These are phyloP conservation scores for Linnemannia hyalina DNA, from an alignment of 192 early-diverging fungal genomes.

Conservation along the genomic window DNA sequence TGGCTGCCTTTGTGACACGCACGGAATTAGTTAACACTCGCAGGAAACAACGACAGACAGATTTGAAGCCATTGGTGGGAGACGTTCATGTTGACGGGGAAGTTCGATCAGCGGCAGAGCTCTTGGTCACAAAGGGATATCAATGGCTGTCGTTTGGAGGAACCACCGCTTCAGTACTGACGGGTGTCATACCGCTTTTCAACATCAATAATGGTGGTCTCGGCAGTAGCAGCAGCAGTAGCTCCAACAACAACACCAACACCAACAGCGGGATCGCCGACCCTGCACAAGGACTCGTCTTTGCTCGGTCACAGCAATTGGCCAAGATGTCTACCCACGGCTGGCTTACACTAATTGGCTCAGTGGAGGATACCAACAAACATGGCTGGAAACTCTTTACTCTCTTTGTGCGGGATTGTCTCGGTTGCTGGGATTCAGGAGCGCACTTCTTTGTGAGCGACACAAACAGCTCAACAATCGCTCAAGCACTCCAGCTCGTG, in stretches of 20 bases:
- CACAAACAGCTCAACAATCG: constrained; percentile 8
- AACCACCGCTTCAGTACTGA: neutral
- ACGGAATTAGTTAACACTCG: neutral
- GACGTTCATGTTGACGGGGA: neutral
- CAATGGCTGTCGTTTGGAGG: neutral
- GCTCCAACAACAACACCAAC: neutral
- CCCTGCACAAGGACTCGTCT: constrained; percentile 10
- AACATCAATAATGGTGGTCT: neutral
- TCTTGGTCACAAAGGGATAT: neutral
- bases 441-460: constrained; percentile 37
- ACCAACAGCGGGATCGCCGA: neutral
- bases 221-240: neutral
- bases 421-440: constrained; percentile 29
- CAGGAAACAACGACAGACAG: neutral
- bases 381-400: constrained; percentile 33
- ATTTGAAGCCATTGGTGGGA: neutral
- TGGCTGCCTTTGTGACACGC: neutral
- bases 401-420: constrained; percentile 21
- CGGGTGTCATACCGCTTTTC: neutral
- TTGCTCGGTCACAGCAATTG: constrained; percentile 12
- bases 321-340: constrained; percentile 13
- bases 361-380: constrained; percentile 30
- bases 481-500: constrained; percentile 30
- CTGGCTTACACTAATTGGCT: constrained; percentile 40
- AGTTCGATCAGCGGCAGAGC: neutral